Evolutionary conservation across 2,329 filamentous ascomycete genomes (phyloP).

Genomic region (Didymella lethalis): DNA sequence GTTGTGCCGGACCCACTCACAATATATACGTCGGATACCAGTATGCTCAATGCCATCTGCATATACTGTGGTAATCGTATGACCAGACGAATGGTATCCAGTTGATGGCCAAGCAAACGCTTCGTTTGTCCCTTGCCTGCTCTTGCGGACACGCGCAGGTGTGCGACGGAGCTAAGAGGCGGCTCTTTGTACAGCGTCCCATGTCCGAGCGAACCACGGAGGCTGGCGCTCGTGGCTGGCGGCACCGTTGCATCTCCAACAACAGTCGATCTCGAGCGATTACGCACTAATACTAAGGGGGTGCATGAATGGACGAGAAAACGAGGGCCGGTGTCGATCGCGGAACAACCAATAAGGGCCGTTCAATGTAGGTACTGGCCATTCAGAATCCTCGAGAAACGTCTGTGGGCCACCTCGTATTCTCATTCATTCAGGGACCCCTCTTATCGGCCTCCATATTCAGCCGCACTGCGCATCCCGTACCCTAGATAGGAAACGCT

Average conservation of each 20-base stretch:
- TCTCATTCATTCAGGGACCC: too few relatives aligned
- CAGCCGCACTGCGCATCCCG: constrained; percentile 8
- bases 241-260: constrained; percentile 10
- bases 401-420: too few relatives aligned
- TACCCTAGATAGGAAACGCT: background rate
- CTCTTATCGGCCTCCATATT: background rate
- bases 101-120: background rate
- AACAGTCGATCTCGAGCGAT: constrained; percentile 5
- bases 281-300: background rate
- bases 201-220: constrained; percentile 3
- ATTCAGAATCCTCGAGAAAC: too few relatives aligned
- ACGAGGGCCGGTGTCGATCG: too few relatives aligned
- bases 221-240: constrained; percentile 2
- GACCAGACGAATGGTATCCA: background rate
- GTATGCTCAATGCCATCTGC: background rate
- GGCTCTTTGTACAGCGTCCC: constrained; percentile 1
- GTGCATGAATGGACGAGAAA: too few relatives aligned
- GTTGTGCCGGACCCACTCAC: too few relatives aligned
- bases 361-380: too few relatives aligned
- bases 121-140: constrained; percentile 3
- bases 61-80: background rate
- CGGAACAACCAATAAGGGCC: too few relatives aligned
- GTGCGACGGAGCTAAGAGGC: constrained; percentile 1
- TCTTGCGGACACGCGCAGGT: background rate
- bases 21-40: too few relatives aligned